These are phyloP conservation scores for Nemania sp. DNA, from an alignment of 2,329 filamentous ascomycete species.

Conservation along the genomic window DNA sequence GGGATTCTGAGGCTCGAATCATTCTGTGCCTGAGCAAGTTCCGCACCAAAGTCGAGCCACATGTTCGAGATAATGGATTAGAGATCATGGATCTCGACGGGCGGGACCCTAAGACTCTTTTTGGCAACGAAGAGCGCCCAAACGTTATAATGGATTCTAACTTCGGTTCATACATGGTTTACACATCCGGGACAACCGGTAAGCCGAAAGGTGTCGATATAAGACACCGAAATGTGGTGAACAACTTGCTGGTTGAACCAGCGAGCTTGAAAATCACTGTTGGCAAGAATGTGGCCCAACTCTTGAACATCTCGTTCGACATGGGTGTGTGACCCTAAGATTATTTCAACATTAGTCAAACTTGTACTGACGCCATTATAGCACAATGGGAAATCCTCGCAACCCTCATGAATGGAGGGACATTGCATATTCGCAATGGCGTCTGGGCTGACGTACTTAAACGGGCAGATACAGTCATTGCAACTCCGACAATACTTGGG, in stretches of 20 bases:
- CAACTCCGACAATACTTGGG: constrained; percentile 66
- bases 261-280: constrained; percentile 62
- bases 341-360: constrained; percentile 21
- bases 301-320: constrained; percentile 70
- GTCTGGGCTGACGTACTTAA: constrained; percentile 61
- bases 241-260: constrained; percentile 61
- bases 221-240: constrained; percentile 66
- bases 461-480: constrained; percentile 65
- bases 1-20: constrained; percentile 58
- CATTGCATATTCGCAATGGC: constrained; percentile 63
- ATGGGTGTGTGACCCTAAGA: constrained; percentile 62
- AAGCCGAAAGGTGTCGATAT: constrained; percentile 70
- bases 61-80: constrained; percentile 49
- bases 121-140: constrained; percentile 36
- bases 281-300: constrained; percentile 65
- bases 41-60: constrained; percentile 32
- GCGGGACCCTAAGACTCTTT: constrained; percentile 3
- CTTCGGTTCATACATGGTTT: constrained; percentile 50
- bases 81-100: constrained; percentile 38
- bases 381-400: constrained; percentile 72
- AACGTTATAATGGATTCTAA: constrained; percentile 32
- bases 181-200: constrained; percentile 70
- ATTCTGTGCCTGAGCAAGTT: constrained; percentile 59
- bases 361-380: constrained; percentile 44
- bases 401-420: constrained; percentile 68